Evolutionary conservation across 257 asterid genomes (phyloP), one percentile per base, ranked within the genome.

Genomic region (Vinca minor): DNA sequence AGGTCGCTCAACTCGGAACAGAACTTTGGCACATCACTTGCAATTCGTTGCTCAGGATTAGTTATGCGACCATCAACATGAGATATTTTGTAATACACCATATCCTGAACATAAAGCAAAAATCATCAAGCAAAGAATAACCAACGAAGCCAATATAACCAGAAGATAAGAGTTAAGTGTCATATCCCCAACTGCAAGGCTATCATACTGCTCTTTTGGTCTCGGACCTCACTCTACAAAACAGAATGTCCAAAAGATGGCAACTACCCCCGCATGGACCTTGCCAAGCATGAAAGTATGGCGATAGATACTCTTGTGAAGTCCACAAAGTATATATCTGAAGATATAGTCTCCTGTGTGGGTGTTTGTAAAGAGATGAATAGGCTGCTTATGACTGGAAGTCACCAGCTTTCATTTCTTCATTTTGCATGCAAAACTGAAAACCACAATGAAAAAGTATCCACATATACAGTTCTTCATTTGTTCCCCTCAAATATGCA

Each of bases 1-100:
- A 93, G 96, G 72, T 93, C 97, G 79, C 99, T 93, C 82, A 93
- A 82, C 75, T 93, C 99, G 15, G 95, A 85, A 73, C 96, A 93
- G 80, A 89, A 93, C 73, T 74, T 87, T 54, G 99, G 99, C 63
- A 93, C 88, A 68, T 93, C 99, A 87, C 99, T 93, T 55, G 95
- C 97, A 76, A 93, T 89, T 80, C 95, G 79, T 75, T 93, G 99
- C 66, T 93, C 99, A 3, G 99, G 99, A 68, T 84, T 87, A 76
- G 84, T 81, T 73, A 93, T 93, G 65, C 97, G 91, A 41, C 97
- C 92, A 78, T 93, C 99, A 70, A 93, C 99, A 78, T 93, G 99
- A 63, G 99, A 87, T 74, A 93, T 71, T 76, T 93, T 93, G 89
- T 93, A 93, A 80, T 93, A 93, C 50, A 80, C 99, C 99, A 93